phyloP scores from a whole-genome alignment of 768 basidiomycete genomes.

The Boletus edulis region DNA sequence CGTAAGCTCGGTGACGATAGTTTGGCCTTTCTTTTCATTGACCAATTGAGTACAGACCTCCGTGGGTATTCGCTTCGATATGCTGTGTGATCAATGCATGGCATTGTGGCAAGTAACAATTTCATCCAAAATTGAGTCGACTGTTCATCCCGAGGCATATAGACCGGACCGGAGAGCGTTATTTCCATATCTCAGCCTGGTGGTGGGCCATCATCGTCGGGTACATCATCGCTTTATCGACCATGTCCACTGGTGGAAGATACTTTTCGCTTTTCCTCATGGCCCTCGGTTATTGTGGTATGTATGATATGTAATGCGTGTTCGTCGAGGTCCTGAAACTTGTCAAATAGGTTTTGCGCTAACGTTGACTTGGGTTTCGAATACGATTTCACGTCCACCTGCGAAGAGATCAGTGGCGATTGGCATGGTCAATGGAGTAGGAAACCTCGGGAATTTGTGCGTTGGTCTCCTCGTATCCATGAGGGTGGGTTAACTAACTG shows the following conservation, averaged over 20 bases:
- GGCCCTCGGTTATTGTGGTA: conserved; percentile 49
- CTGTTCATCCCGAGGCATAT: neutral
- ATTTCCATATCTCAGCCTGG: conserved; percentile 54
- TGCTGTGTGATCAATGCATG: conserved; percentile 50
- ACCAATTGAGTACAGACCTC: conserved; percentile 41
- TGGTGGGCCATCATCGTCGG: conserved; percentile 62
- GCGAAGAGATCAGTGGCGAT: conserved; percentile 52
- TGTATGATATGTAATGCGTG: neutral
- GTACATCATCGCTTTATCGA: conserved; percentile 56
- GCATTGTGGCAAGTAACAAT: conserved; percentile 40
- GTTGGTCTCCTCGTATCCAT: conserved; percentile 13
- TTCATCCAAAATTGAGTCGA: neutral
- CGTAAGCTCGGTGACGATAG: conserved; percentile 36
- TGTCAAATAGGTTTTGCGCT: conserved; percentile 37
- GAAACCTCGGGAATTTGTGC: conserved; percentile 59
- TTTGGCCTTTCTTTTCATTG: neutral
- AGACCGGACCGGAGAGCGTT: conserved; percentile 64
- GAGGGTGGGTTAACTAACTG: neutral
- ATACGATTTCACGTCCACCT: conserved; percentile 57
- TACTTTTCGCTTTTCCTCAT: conserved; percentile 67
- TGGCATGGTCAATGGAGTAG: conserved; percentile 60
- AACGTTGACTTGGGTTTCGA: conserved; percentile 61
- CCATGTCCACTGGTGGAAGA: conserved; percentile 47
- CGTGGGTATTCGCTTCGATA: conserved; percentile 57
- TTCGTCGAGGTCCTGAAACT: neutral